Conservation (phyloP, 352 stramenopile species). For the Pythium plurisporium region DNA sequence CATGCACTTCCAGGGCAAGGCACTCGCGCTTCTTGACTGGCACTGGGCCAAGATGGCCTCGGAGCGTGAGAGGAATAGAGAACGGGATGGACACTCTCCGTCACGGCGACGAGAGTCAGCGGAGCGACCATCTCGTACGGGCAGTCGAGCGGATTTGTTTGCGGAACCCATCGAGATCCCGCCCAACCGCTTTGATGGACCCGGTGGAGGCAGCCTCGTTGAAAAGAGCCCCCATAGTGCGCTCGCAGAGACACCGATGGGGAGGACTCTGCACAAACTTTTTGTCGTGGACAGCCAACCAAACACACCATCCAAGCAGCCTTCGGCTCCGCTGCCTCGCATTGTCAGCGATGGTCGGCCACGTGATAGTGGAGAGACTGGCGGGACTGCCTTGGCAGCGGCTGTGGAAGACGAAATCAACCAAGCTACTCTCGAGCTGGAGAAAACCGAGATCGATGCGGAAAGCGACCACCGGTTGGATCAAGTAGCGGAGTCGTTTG, state of each 20-base stretch:
- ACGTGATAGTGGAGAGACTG: not conserved
- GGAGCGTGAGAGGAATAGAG: slow-evolving; percentile 24
- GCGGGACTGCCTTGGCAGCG: slow-evolving; percentile 12
- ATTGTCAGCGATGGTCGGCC: slow-evolving; percentile 4
- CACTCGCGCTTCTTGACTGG: slow-evolving; percentile 81
- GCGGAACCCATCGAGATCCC: slow-evolving; percentile 21
- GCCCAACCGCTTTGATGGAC: not conserved
- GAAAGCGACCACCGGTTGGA: not conserved
- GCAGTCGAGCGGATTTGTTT: slow-evolving; percentile 4
- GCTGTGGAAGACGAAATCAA: not conserved
- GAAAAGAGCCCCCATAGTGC: slow-evolving; percentile 40
- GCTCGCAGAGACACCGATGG: slow-evolving; percentile 57
- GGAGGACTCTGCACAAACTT: slow-evolving; percentile 39
- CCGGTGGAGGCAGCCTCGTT: not conserved
- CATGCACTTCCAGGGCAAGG: slow-evolving; percentile 86
- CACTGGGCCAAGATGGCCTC: slow-evolving; percentile 59
- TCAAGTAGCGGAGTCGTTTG: not conserved
- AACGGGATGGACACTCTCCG: not conserved
- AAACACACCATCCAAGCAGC: slow-evolving; percentile 17
- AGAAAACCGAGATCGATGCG: not conserved
- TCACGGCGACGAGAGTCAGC: not conserved
- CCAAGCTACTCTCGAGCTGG: slow-evolving; percentile 1
- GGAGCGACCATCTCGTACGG: not conserved
- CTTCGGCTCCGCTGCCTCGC: slow-evolving; percentile 3
- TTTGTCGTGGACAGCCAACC: slow-evolving; percentile 39